Conservation (phyloP, 164 flowering plant species). For the Aristolochia californica region DNA sequence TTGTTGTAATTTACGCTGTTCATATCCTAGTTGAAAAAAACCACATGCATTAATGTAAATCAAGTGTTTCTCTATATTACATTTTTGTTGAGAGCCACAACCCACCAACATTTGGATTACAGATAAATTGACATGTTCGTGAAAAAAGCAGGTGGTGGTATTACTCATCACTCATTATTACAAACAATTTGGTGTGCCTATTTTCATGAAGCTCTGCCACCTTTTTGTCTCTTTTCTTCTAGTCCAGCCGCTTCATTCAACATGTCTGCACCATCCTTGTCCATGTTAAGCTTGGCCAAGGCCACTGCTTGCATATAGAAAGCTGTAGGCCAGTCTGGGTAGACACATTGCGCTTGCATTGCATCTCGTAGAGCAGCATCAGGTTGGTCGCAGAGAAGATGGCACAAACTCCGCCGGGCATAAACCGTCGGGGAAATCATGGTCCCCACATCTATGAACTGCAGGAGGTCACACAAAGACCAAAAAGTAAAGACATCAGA, state of each 20-base stretch:
- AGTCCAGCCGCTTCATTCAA: slow-evolving; percentile 75
- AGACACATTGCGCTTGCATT: slow-evolving; percentile 93
- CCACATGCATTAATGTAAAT: slow-evolving; percentile 9
- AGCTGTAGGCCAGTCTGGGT: slow-evolving; percentile 93
- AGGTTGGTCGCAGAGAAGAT: slow-evolving; percentile 84
- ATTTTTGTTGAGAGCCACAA: slow-evolving; percentile 11
- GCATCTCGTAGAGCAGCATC: slow-evolving; percentile 96
- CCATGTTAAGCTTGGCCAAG: slow-evolving; percentile 87
- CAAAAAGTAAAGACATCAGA: neutral
- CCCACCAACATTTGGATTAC: slow-evolving; percentile 11
- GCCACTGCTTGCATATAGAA: slow-evolving; percentile 98
- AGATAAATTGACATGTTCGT: slow-evolving; percentile 7
- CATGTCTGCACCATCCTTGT: slow-evolving; percentile 91
- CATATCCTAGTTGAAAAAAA: neutral
- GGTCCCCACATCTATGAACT: slow-evolving; percentile 93
- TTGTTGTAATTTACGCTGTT: slow-evolving; percentile 5
- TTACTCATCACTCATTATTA: too few relatives aligned
- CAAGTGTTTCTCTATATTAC: slow-evolving; percentile 22
- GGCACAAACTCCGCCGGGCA: slow-evolving; percentile 80
- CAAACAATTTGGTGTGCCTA: too few relatives aligned
- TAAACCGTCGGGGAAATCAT: slow-evolving; percentile 93
- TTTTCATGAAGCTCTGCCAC: slow-evolving; percentile 32
- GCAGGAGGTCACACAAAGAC: slow-evolving; percentile 12
- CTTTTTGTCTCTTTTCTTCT: slow-evolving; percentile 65
- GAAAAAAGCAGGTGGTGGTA: slow-evolving; percentile 8